phyloP scores from a whole-genome alignment of 441 rosid species.

The Hura crepitans region DNA sequence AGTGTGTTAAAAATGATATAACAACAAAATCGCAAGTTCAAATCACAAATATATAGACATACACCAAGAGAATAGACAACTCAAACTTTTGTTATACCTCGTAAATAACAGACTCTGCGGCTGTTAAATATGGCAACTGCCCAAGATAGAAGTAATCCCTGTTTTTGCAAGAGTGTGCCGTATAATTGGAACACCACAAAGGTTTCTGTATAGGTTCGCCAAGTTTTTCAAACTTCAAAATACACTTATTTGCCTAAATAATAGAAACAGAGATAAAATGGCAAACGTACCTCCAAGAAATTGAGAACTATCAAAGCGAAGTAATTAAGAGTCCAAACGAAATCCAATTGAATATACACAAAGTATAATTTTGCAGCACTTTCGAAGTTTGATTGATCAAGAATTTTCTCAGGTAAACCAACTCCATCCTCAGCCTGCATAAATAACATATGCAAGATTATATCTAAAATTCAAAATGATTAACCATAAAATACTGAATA shows the following conservation, averaged over 20 bases:
- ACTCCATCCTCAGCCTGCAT: slow-evolving; percentile 90
- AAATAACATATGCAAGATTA: background rate
- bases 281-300: slow-evolving; percentile 70
- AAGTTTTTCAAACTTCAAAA: background rate
- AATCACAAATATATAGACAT: background rate
- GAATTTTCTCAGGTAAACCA: slow-evolving; percentile 88
- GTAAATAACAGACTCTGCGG: slow-evolving; percentile 55
- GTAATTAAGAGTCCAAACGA: slow-evolving; percentile 83
- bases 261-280: background rate
- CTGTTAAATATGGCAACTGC: slow-evolving; percentile 79
- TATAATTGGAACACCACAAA: slow-evolving; percentile 60
- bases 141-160: slow-evolving; percentile 81
- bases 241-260: background rate
- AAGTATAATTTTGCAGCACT: slow-evolving; percentile 64
- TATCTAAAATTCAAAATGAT: no score
- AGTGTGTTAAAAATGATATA: no score
- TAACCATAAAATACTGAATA: no score
- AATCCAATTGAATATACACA: slow-evolving; percentile 49
- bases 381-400: slow-evolving; percentile 63
- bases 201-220: slow-evolving; percentile 61
- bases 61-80: background rate
- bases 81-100: slow-evolving; percentile 43
- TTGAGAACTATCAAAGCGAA: slow-evolving; percentile 70
- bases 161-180: slow-evolving; percentile 57
- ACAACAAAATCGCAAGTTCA: no score